Base-by-base conservation (phyloP, 345 rosid species). In the Moricandia arvensis region DNA sequence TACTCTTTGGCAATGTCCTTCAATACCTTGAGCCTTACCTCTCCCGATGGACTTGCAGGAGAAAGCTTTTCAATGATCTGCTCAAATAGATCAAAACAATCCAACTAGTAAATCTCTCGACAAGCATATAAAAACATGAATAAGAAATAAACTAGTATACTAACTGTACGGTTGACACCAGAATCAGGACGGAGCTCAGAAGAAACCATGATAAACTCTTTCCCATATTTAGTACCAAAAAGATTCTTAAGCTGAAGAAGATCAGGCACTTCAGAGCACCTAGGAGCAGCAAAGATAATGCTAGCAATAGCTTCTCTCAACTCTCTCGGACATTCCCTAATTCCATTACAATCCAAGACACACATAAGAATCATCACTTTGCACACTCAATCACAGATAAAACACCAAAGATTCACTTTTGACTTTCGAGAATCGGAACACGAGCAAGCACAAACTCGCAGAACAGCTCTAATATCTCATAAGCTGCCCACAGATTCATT, bases 181-280 rank as follows among this genome's bases (percentile, higher is more conserved):
- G 98, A 88, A 80, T 90, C 96, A 0, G 97, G 97, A 82, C 91
- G 91, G 24, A 94, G 98, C 83, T 91, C 98, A 49, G 91, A 82
- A 37, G 89, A 87, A 71, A 90, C 83, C 75, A 77, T 73, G 74
- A 83, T 85, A 71, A 90, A 94, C 66, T 94, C 97, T 83, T 94
- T 91, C 17, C 96, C 97, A 81, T 91, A 94, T 83, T 91, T 94
- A 12, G 92, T 70, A 69, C 88, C 72, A 81, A 94, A 86, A 47
- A 91, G 78, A 75, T 91, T 94, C 90, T 86, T 91, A 55, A 94
- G 75, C 59, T 85, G 90, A 80, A 94, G 74, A 75, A 91, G 83
- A 80, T 94, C 98, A 41, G 96, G 93, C 71, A 94, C 86, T 75
- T 94, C 96, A 35, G 98, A 91, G 80, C 97, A 90, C 83, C 97